Evolutionary conservation across 169 alveolate genomes (phyloP), one percentile per base, ranked within the genome.

Genomic region (Condylostoma magnum): DNA sequence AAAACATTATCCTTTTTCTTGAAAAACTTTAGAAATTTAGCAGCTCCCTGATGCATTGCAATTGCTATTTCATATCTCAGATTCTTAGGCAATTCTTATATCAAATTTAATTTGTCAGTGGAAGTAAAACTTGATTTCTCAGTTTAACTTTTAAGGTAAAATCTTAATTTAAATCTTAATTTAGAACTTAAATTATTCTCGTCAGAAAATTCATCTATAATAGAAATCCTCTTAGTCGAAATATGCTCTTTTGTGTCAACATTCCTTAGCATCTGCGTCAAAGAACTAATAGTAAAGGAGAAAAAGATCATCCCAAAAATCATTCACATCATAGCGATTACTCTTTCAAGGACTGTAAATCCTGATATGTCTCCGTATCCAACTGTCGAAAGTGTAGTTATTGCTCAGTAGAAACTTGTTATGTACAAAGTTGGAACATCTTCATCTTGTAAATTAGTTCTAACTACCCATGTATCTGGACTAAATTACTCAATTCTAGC

Each of bases 71-170:
- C 89, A 38, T 69, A 76, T 60, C 79, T 73, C 38, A 83, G 72
- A 36, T 77, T 63, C 47, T 67, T 69, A 47, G 90, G 90, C 27
- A 83, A 70, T 44, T 83, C 90, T 12, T 78, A 76, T 22, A 83
- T 74, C 47, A 83, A 73, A 10, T 34, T 70, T 67, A 57, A 51
- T 68, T 83, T 83, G 57, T 83, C 85, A 48, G 51, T 60, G 77
- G 77, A 73, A 27, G 77, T 27, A 51, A 73, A 73, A 4, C 72
- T 78, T 30, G 66, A 69, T 43, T 76, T 80, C 27, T 69, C 65
- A 36, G 83, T 50, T 37, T 75, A 78, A 69, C 78, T 77, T 58
- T 70, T 69, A 46, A 83, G 50, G 44, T 76, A 85, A 44, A 71
- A 65, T 53, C 82, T 77, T 0, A 83, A 75, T 68, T 74, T 77